Percentiles rank a stretch among this genome's conserved stretches.
Evolutionary conservation across 805 yeast genomes (phyloP).

Genomic region (Wickerhamiella alocasiicola): DNA sequence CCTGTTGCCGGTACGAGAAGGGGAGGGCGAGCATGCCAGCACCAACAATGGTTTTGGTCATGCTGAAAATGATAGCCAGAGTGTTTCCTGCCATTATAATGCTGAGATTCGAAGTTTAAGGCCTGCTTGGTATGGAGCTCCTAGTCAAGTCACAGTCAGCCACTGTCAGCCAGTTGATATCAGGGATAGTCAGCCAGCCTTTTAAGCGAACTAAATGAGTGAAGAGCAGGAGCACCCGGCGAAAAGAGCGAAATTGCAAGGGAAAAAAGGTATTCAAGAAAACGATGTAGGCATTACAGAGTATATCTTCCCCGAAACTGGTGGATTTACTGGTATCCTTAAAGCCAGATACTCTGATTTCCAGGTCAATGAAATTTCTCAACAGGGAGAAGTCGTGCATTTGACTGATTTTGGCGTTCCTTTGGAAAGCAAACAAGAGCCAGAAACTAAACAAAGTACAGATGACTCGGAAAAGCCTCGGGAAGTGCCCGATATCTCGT

Average conservation of each 20-base stretch:
- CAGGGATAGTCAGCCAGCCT: too few relatives aligned
- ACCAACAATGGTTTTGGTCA: slow-evolving; percentile 62
- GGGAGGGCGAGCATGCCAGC: slow-evolving; percentile 74
- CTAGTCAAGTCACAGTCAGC: too few relatives aligned
- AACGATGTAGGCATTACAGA: slow-evolving; percentile 78
- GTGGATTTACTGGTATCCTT: slow-evolving; percentile 66
- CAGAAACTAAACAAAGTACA: slow-evolving; percentile 28
- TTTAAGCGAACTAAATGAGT: too few relatives aligned
- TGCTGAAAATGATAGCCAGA: slow-evolving; percentile 45
- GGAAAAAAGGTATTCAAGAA: slow-evolving; percentile 43
- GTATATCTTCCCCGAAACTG: slow-evolving; percentile 39
- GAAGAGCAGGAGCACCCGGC: too few relatives aligned
- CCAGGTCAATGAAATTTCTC: slow-evolving; percentile 76
- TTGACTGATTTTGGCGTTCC: slow-evolving; percentile 54
- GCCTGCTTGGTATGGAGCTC: too few relatives aligned
- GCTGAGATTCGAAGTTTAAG: too few relatives aligned
- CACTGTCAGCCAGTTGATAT: too few relatives aligned
- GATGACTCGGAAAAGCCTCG: slow-evolving; percentile 1
- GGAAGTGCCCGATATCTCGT: slow-evolving; percentile 18
- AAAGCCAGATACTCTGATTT: slow-evolving; percentile 91
- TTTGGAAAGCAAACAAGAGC: slow-evolving; percentile 26
- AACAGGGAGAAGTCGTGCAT: slow-evolving; percentile 58
- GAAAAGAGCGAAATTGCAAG: neutral
- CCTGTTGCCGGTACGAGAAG: slow-evolving; percentile 52
- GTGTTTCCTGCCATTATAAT: slow-evolving; percentile 25